Percentiles rank a stretch among this genome's conserved stretches.
Conservation (phyloP, 2,329 filamentous ascomycete genomes). For the Apiospora pterosperma region DNA sequence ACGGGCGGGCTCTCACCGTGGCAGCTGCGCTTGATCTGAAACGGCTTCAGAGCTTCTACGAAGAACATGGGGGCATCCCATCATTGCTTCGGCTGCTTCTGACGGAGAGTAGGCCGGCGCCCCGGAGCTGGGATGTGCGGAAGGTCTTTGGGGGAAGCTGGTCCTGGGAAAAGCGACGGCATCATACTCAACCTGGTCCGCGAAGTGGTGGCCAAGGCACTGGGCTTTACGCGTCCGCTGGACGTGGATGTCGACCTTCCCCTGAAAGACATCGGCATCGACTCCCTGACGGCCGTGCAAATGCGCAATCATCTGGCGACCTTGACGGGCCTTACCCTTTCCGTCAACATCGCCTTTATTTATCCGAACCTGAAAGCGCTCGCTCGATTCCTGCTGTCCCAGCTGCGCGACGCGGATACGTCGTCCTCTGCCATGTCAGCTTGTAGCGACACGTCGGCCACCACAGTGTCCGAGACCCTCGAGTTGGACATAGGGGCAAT, state of each 20-base stretch:
- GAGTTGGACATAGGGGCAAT: slow-evolving; percentile 16
- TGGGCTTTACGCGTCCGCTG: slow-evolving; percentile 15
- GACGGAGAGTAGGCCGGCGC: not conserved
- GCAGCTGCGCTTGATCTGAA: slow-evolving; percentile 21
- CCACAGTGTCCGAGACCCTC: slow-evolving; percentile 10
- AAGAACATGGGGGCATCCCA: slow-evolving; percentile 18
- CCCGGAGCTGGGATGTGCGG: slow-evolving; percentile 11
- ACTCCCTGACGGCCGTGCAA: slow-evolving; percentile 24
- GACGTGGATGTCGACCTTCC: slow-evolving; percentile 19
- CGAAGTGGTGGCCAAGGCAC: slow-evolving; percentile 19
- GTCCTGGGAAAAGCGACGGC: slow-evolving; percentile 13
- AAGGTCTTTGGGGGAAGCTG: slow-evolving; percentile 14
- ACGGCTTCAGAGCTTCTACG: slow-evolving; percentile 17
- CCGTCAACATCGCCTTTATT: slow-evolving; percentile 18
- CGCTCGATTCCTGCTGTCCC: slow-evolving; percentile 15
- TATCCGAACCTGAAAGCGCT: slow-evolving; percentile 18
- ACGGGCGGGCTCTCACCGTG: slow-evolving; percentile 17
- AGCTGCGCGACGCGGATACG: slow-evolving; percentile 12
- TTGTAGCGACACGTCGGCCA: slow-evolving; percentile 11
- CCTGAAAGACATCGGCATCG: slow-evolving; percentile 22
- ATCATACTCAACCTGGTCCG: slow-evolving; percentile 21
- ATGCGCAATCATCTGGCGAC: slow-evolving; percentile 21
- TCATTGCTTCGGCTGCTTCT: slow-evolving; percentile 17
- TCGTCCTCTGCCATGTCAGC: slow-evolving; percentile 11
- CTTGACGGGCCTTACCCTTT: slow-evolving; percentile 19